phyloP scores from a whole-genome alignment of 2,329 filamentous ascomycete species.

The Cadophora gregata region DNA sequence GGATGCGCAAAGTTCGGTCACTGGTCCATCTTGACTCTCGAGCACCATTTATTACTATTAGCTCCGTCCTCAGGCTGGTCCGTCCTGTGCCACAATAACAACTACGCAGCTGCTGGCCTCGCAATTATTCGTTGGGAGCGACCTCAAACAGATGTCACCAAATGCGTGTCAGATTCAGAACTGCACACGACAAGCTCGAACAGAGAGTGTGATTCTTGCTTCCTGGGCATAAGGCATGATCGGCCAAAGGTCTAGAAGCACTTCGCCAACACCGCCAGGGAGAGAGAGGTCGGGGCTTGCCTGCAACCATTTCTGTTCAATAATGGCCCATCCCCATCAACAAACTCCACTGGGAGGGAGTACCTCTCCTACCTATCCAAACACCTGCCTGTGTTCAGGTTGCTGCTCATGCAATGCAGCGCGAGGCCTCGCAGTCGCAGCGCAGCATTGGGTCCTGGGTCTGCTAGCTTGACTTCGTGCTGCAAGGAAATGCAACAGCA shows the following conservation, averaged over 20 bases:
- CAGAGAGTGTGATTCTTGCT: conserved; percentile 5
- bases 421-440: too few species aligned
- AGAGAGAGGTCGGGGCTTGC: not conserved
- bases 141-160: conserved; percentile 6
- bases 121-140: not conserved
- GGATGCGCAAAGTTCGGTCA: conserved; percentile 2
- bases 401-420: conserved; percentile 2
- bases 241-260: not conserved
- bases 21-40: not conserved
- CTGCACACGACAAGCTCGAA: not conserved
- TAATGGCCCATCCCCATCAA: not conserved
- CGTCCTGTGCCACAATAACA: not conserved
- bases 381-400: not conserved
- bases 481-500: conserved; percentile 14
- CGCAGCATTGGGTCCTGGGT: not conserved
- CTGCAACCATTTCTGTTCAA: not conserved
- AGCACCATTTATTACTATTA: too few species aligned
- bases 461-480: not conserved
- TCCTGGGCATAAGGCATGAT: conserved; percentile 7
- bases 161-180: conserved; percentile 14
- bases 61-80: not conserved
- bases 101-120: not conserved
- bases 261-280: not conserved
- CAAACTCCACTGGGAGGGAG: not conserved
- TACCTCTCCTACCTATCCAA: not conserved